phyloP scores from a whole-genome alignment of 768 basidiomycete genomes.

The Agaricus blazei region DNA sequence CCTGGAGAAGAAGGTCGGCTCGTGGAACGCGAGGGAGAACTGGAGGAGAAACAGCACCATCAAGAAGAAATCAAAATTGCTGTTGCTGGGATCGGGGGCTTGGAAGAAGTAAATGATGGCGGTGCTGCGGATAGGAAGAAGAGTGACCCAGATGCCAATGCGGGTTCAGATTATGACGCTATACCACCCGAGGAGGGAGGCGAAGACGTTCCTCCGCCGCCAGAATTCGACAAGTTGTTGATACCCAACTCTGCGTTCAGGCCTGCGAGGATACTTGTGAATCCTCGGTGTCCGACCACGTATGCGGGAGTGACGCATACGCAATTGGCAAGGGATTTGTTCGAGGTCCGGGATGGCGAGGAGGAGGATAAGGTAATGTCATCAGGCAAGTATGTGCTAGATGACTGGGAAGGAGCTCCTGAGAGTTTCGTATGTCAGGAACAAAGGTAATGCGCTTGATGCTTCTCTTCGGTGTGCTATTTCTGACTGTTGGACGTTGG shows the following conservation, averaged over 20 bases:
- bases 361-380: conserved; percentile 48
- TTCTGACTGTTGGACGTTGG: conserved; percentile 3
- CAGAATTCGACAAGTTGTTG: conserved; percentile 37
- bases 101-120: conserved; percentile 30
- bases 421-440: conserved; percentile 99
- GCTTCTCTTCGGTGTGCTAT: not conserved
- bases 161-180: conserved; percentile 84
- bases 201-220: conserved; percentile 33
- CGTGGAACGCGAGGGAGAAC: conserved; percentile 21
- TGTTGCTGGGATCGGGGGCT: conserved; percentile 20
- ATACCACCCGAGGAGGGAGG: conserved; percentile 64
- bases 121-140: conserved; percentile 23
- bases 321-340: conserved; percentile 90
- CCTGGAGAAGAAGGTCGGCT: conserved; percentile 27
- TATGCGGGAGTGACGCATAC: conserved; percentile 98
- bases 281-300: conserved; percentile 95
- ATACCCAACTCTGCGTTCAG: conserved; percentile 88
- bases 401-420: conserved; percentile 95
- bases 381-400: conserved; percentile 74
- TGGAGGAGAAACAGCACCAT: conserved; percentile 3
- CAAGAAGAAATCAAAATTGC: conserved; percentile 29
- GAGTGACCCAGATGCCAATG: conserved; percentile 72
- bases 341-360: conserved; percentile 73
- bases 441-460: conserved; percentile 51
- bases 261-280: conserved; percentile 89